Percentiles rank a stretch among this genome's conserved stretches.
Conservation (phyloP, 306 rosid species). For the Medicago lupulina region DNA sequence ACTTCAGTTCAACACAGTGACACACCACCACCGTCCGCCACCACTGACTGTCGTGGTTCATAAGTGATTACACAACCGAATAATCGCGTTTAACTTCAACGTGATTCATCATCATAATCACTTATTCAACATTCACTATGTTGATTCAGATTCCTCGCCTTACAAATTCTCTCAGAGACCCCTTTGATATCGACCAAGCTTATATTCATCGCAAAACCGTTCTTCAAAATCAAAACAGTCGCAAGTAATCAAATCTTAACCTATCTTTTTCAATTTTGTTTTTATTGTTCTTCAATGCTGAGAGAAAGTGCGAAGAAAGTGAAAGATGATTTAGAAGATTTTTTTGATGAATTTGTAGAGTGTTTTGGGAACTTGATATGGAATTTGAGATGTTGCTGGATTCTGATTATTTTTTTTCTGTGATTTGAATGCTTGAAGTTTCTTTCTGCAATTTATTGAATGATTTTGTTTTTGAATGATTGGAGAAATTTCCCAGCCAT, state of each 20-base stretch:
- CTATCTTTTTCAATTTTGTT: neutral
- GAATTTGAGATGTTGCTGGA: conserved; percentile 7
- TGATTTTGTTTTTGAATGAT: neutral
- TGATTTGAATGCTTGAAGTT: conserved; percentile 21
- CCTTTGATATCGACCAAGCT: conserved; percentile 55
- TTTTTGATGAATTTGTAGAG: neutral
- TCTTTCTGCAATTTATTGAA: neutral
- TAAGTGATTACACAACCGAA: neutral
- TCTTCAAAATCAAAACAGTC: conserved; percentile 46
- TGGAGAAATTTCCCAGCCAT: no score
- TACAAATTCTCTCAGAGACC: conserved; percentile 56
- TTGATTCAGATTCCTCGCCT: conserved; percentile 62
- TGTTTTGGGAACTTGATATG: no score
- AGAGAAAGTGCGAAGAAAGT: no score
- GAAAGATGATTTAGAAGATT: neutral
- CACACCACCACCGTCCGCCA: no score
- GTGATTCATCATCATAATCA: neutral
- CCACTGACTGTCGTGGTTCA: no score
- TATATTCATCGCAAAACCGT: conserved; percentile 55
- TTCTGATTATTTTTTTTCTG: conserved; percentile 5
- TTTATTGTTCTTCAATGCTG: neutral
- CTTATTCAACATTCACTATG: conserved; percentile 28
- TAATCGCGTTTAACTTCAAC: neutral
- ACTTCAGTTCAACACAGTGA: no score
- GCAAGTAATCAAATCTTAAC: conserved; percentile 38